Conservation (phyloP, 805 yeast genomes). For the Saturnispora sanitii region DNA sequence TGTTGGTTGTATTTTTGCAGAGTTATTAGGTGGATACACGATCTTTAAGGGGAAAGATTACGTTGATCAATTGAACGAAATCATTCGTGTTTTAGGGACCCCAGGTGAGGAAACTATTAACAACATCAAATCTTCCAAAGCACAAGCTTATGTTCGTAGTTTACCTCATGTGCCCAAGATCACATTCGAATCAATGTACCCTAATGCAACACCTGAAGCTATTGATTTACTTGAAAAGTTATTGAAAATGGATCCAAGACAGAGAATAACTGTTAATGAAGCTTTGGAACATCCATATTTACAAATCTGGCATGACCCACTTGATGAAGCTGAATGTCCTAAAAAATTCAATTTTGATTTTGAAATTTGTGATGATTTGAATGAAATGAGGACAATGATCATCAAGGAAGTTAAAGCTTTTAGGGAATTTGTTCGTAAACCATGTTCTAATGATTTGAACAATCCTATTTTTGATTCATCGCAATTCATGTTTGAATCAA, state of each 20-base stretch:
- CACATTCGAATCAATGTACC: conserved; percentile 63
- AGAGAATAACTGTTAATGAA: conserved; percentile 78
- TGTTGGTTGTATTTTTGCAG: conserved; percentile 94
- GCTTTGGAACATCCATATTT: conserved; percentile 87
- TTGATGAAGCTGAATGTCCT: conserved; percentile 80
- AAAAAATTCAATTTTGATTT: conserved; percentile 79
- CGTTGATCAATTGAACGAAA: conserved; percentile 88
- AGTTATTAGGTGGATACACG: conserved; percentile 82
- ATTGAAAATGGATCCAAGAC: conserved; percentile 79
- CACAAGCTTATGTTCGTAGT: conserved; percentile 83
- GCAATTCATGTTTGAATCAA: conserved; percentile 10
- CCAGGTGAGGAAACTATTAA: conserved; percentile 65
- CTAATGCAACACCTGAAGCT: conserved; percentile 80
- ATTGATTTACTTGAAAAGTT: conserved; percentile 68
- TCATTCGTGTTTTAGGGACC: conserved; percentile 81
- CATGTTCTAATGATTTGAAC: conserved; percentile 11
- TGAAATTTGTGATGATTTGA: conserved; percentile 75
- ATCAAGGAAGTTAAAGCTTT: conserved; percentile 70
- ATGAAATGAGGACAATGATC: conserved; percentile 64
- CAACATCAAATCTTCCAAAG: conserved; percentile 75
- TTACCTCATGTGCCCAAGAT: conserved; percentile 75
- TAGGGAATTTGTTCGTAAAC: conserved; percentile 61
- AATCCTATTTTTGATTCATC: conserved; percentile 15
- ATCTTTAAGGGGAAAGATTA: conserved; percentile 92
- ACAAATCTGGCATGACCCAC: conserved; percentile 84